Conservation (phyloP, 345 rosid species). For the Mercurialis annua region DNA sequence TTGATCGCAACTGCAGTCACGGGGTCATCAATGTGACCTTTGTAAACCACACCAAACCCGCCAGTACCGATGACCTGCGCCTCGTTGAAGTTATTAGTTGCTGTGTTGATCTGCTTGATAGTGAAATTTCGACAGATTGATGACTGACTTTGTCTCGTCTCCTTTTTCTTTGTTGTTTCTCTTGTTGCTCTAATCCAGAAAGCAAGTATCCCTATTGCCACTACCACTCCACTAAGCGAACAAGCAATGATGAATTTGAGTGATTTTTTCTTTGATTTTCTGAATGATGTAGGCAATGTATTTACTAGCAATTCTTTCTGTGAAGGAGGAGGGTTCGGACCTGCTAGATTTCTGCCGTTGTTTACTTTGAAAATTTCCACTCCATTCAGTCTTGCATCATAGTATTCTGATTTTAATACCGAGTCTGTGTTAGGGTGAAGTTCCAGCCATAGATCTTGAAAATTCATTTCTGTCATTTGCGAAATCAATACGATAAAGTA, state of each 20-base stretch:
- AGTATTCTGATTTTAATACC: not conserved
- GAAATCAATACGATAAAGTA: conserved; percentile 3
- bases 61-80: conserved; percentile 7
- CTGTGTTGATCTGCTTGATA: conserved; percentile 10
- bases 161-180: not conserved
- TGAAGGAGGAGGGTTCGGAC: not conserved
- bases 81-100: conserved; percentile 9
- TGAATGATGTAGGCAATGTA: not conserved
- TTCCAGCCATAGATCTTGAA: conserved; percentile 13
- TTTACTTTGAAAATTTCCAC: conserved; percentile 18
- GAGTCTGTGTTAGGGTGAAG: not conserved
- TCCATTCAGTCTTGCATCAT: conserved; percentile 8
- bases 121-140: not conserved
- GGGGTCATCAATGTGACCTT: conserved; percentile 4
- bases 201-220: not conserved
- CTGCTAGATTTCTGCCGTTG: conserved; percentile 16
- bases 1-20: conserved; percentile 5
- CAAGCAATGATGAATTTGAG: not conserved
- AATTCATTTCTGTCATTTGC: not conserved
- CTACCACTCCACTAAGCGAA: not conserved
- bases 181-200: not conserved
- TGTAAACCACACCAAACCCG: conserved; percentile 17
- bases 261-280: not conserved
- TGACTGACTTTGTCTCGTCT: not conserved
- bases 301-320: not conserved